These are phyloP conservation scores for Yueomyces sinensis DNA, from an alignment of 805 yeast species.

Conservation along the genomic window DNA sequence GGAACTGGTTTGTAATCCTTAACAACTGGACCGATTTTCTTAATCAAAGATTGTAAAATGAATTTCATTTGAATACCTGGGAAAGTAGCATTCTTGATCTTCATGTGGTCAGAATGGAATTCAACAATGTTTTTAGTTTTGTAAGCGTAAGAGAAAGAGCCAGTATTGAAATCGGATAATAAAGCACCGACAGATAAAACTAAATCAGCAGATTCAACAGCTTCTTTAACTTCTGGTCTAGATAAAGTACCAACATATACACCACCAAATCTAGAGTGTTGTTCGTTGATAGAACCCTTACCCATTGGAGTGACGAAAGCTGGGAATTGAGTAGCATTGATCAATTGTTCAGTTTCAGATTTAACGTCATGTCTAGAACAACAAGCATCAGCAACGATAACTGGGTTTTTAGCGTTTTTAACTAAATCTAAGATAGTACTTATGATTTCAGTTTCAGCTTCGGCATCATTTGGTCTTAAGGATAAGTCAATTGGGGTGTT, in stretches of 20 bases:
- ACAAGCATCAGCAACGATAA: conserved; percentile 78
- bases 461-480: conserved; percentile 43
- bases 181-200: conserved; percentile 71
- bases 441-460: conserved; percentile 51
- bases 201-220: conserved; percentile 64
- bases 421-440: conserved; percentile 40
- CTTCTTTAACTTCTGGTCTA: conserved; percentile 53
- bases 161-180: conserved; percentile 82
- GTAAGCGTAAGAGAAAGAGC: conserved; percentile 69
- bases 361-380: conserved; percentile 64
- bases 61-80: conserved; percentile 62
- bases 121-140: conserved; percentile 64
- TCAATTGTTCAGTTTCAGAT: conserved; percentile 48
- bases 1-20: conserved; percentile 36
- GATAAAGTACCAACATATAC: conserved; percentile 78
- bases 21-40: conserved; percentile 26
- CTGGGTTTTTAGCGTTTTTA: conserved; percentile 48
- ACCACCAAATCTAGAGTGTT: conserved; percentile 65
- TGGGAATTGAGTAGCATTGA: conserved; percentile 61
- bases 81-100: conserved; percentile 56
- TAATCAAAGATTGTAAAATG: conserved; percentile 32
- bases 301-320: conserved; percentile 87
- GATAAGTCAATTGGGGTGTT: conserved; percentile 53
- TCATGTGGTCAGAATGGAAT: conserved; percentile 67
- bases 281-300: conserved; percentile 66